A percentile compares a stretch with the other conserved stretches of the same genome.
These are phyloP conservation scores for Prunus fruticosa DNA, from an alignment of 306 rosid species.

Conservation along the genomic window DNA sequence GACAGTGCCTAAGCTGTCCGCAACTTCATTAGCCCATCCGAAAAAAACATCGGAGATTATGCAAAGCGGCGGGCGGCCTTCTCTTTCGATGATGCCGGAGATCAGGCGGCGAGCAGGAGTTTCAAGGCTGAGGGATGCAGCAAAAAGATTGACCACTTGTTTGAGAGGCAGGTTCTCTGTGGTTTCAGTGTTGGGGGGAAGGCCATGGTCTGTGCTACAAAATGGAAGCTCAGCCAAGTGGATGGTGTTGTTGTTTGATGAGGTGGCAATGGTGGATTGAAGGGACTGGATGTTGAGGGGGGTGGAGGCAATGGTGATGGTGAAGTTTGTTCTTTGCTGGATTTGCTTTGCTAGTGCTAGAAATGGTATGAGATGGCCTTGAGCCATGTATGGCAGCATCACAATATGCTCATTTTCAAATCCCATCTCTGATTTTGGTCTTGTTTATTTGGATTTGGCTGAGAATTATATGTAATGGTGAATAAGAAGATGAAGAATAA, in stretches of 20 bases:
- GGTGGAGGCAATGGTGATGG: slow-evolving; percentile 61
- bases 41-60: slow-evolving; percentile 49
- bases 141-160: slow-evolving; percentile 10
- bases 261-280: slow-evolving; percentile 35
- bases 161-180: slow-evolving; percentile 45
- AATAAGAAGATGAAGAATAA: not conserved
- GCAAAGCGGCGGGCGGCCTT: slow-evolving; percentile 48
- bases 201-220: slow-evolving; percentile 32
- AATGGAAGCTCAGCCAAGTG: slow-evolving; percentile 47
- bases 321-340: slow-evolving; percentile 30
- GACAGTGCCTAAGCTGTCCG: slow-evolving; percentile 36
- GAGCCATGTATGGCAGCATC: slow-evolving; percentile 64
- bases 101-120: slow-evolving; percentile 42
- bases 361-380: slow-evolving; percentile 73
- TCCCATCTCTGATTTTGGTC: slow-evolving; percentile 1
- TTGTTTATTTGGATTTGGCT: not conserved
- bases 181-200: slow-evolving; percentile 60
- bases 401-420: slow-evolving; percentile 28
- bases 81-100: slow-evolving; percentile 33
- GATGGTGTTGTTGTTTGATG: not conserved
- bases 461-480: not conserved
- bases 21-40: slow-evolving; percentile 55
- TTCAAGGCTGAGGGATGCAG: slow-evolving; percentile 46
- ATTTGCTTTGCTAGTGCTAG: slow-evolving; percentile 53
- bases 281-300: slow-evolving; percentile 55